Conservation (phyloP, 768 basidiomycete species). For the Suillus tomentosus region DNA sequence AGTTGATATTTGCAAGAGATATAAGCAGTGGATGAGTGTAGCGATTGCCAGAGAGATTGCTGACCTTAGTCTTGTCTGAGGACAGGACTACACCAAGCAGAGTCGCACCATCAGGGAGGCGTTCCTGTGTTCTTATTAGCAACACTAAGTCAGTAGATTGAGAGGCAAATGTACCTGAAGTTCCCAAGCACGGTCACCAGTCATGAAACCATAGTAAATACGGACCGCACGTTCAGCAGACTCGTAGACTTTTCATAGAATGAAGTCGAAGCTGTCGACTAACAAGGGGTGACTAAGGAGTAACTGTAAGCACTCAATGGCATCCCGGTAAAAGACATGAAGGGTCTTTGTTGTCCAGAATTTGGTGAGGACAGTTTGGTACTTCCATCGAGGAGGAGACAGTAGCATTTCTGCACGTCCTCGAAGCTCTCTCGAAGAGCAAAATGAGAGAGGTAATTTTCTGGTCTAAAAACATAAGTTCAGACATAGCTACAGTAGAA, state of each 20-base stretch:
- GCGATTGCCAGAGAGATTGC: conserved; percentile 7
- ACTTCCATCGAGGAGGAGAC: neutral
- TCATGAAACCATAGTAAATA: conserved; percentile 27
- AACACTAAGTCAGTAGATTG: neutral
- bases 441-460: neutral
- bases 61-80: conserved; percentile 35
- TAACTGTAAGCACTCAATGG: neutral
- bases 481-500: conserved; percentile 26
- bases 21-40: conserved; percentile 16
- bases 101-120: conserved; percentile 27
- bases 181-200: conserved; percentile 27
- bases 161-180: conserved; percentile 22
- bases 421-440: neutral
- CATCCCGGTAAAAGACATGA: neutral
- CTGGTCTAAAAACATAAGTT: neutral
- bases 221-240: conserved; percentile 11
- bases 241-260: conserved; percentile 18
- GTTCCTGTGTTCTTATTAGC: conserved; percentile 11
- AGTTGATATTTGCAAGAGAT: conserved; percentile 17
- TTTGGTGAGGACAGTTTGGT: neutral
- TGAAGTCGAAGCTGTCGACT: conserved; percentile 14
- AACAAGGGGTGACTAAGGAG: neutral
- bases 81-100: conserved; percentile 33
- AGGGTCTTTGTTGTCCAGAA: neutral
- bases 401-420: neutral